Percentiles rank a stretch among this genome's conserved stretches.
phyloP scores from a whole-genome alignment of 2,329 filamentous ascomycete species.

The Leptodontidium sp. region DNA sequence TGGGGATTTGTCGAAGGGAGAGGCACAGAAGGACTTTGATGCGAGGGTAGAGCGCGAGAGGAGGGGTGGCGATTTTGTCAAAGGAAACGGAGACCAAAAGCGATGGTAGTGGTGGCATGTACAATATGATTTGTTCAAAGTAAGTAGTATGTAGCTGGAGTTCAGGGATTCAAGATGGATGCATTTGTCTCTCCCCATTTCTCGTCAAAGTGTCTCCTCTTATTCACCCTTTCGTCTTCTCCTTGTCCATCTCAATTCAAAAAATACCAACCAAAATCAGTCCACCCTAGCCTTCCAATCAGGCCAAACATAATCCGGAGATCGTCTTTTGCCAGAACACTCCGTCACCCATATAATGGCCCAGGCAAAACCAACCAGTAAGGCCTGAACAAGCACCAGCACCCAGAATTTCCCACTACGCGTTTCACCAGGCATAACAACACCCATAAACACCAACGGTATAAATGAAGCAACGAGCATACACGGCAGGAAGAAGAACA shows the following conservation, averaged over 20 bases:
- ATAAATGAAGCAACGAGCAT: background rate
- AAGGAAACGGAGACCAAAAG: slow-evolving; percentile 38
- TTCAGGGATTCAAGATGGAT: background rate
- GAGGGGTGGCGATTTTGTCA: slow-evolving; percentile 42
- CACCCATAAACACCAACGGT: background rate
- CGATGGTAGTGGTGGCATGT: slow-evolving; percentile 34
- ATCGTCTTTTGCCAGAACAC: background rate
- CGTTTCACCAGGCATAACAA: background rate
- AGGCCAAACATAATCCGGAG: background rate
- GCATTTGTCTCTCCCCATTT: background rate
- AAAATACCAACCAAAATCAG: background rate
- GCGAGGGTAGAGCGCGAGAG: slow-evolving; percentile 45
- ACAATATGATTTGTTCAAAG: background rate
- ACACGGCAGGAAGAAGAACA: background rate
- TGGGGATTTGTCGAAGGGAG: slow-evolving; percentile 36
- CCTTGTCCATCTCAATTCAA: background rate
- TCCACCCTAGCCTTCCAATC: slow-evolving; percentile 1
- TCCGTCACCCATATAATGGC: background rate
- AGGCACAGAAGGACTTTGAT: slow-evolving; percentile 47
- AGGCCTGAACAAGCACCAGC: background rate
- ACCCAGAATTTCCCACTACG: background rate
- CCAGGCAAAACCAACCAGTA: background rate
- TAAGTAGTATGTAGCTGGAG: slow-evolving; percentile 6
- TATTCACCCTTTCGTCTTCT: background rate
- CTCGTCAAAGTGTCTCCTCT: background rate